A percentile compares a stretch with the other conserved stretches of the same genome.
These are phyloP conservation scores for Clonostachys solani DNA, from an alignment of 2,329 filamentous ascomycete genomes.

Conservation along the genomic window DNA sequence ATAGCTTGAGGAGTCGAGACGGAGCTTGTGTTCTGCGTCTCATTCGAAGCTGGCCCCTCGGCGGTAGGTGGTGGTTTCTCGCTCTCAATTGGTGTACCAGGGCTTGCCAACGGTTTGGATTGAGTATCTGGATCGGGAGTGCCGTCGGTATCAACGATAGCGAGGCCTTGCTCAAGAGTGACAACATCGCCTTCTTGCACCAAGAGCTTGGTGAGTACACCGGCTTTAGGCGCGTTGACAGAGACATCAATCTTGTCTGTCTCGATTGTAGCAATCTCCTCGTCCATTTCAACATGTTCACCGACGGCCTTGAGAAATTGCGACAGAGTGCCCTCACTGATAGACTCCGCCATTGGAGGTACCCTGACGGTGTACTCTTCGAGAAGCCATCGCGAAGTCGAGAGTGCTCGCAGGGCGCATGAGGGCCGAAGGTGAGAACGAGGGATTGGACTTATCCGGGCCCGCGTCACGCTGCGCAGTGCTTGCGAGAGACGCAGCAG, in stretches of 20 bases:
- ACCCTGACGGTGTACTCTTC: conserved; percentile 11
- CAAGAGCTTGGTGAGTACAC: conserved; percentile 18
- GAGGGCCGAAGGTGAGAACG: too few species aligned
- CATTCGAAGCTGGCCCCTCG: not conserved
- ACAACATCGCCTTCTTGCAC: conserved; percentile 22
- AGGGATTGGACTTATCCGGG: too few species aligned
- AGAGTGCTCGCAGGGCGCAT: too few species aligned
- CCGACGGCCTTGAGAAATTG: conserved; percentile 19
- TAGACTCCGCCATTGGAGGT: conserved; percentile 24
- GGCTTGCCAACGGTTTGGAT: conserved; percentile 2
- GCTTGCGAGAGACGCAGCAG: too few species aligned
- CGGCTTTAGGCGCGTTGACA: conserved; percentile 17
- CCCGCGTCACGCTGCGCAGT: too few species aligned
- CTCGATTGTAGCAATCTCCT: conserved; percentile 24
- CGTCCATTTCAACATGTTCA: conserved; percentile 19
- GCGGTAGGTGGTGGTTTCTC: conserved; percentile 3
- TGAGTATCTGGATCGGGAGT: too few species aligned
- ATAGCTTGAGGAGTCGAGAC: too few species aligned
- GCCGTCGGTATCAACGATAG: conserved; percentile 2
- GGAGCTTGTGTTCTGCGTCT: not conserved
- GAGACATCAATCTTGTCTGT: conserved; percentile 25
- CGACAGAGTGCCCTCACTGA: conserved; percentile 19
- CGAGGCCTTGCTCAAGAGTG: conserved; percentile 21
- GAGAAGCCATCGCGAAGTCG: too few species aligned
- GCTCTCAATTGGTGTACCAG: conserved; percentile 1